Percentiles rank a stretch among this genome's conserved stretches.
Evolutionary conservation across 2,329 filamentous ascomycete genomes (phyloP).

Genomic region (Sclerotinia sclerotiorum): DNA sequence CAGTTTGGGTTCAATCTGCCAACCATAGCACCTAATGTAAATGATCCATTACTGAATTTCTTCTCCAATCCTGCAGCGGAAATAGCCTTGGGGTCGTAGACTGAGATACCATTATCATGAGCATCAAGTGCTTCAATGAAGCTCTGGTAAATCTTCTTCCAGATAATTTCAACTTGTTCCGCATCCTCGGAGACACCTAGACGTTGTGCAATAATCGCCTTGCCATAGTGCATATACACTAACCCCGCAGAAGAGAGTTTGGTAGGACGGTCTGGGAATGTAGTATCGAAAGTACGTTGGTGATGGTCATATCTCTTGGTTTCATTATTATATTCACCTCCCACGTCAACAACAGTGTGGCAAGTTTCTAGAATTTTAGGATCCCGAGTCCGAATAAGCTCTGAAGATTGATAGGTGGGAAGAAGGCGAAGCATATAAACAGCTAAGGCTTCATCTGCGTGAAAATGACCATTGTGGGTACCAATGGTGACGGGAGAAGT

Average conservation of each 20-base stretch:
- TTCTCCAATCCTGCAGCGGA: constrained; percentile 72
- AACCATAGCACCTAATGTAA: constrained; percentile 83
- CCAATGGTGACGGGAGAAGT: constrained; percentile 63
- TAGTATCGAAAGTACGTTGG: constrained; percentile 84
- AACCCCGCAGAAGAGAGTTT: constrained; percentile 93
- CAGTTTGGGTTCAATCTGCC: constrained; percentile 75
- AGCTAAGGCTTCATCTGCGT: constrained; percentile 95
- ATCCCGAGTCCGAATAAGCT: constrained; percentile 85
- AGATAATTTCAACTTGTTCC: constrained; percentile 71
- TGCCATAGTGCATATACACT: constrained; percentile 94
- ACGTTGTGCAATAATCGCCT: constrained; percentile 71
- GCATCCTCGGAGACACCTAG: constrained; percentile 61
- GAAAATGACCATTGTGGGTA: constrained; percentile 98
- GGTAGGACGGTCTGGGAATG: constrained; percentile 79
- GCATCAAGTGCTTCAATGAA: constrained; percentile 97
- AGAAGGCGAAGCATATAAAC: constrained; percentile 93
- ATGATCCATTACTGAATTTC: constrained; percentile 78
- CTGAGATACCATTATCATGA: constrained; percentile 92
- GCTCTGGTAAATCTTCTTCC: constrained; percentile 85
- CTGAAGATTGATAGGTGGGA: constrained; percentile 71
- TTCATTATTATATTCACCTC: constrained; percentile 81
- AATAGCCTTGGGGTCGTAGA: constrained; percentile 71
- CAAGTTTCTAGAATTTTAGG: constrained; percentile 73
- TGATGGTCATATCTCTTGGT: constrained; percentile 91
- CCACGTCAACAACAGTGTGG: constrained; percentile 97